Evolutionary conservation across 805 yeast genomes (phyloP), one percentile per base, ranked within the genome.

Genomic region (Wickerhamomyces mucosus): DNA sequence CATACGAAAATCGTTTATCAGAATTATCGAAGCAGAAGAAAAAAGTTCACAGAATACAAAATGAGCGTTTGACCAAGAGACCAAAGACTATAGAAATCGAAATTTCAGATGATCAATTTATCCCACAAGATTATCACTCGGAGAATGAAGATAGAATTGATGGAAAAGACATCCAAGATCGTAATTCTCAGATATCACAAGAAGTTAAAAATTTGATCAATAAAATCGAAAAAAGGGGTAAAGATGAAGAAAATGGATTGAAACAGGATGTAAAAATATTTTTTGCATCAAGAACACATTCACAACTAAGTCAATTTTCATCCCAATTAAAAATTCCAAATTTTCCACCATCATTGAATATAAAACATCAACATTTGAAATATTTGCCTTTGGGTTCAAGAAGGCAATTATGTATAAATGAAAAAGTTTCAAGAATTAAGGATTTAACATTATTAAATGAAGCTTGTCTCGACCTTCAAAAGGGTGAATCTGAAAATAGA

Each of bases 251-350:
- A 13, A 24, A 45, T 39, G 27, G 53, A 39, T 35, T 45, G 8
- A 45, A 41, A 7, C 55, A 58, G 14, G 55, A 71, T 0, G 45
- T 61, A 1, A 70, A 75, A 42, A 72, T 88, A 2, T 71, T 57
- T 42, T 86, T 76, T 48, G 67, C 94, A 0, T 84, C 96, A 3
- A 62, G 97, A 53, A 88, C 97, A 0, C 96, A 88, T 48, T 83
- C 96, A 0, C 97, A 88, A 50, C 59, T 88, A 27, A 63, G 65
- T 22, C 97, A 88, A 48, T 82, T 88, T 47, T 72, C 85, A 0
- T 68, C 72, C 12, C 96, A 89, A 43, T 55, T 88, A 23, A 50
- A 62, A 27, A 46, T 79, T 16, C 73, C 94, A 0, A 39, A 56
- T 0, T 78, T 84, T 35, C 78, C 80, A 3, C 68, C 94, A 0